Base-by-base conservation (phyloP, 176 grass and related monocot genomes). In the Elymus sibiricus region DNA sequence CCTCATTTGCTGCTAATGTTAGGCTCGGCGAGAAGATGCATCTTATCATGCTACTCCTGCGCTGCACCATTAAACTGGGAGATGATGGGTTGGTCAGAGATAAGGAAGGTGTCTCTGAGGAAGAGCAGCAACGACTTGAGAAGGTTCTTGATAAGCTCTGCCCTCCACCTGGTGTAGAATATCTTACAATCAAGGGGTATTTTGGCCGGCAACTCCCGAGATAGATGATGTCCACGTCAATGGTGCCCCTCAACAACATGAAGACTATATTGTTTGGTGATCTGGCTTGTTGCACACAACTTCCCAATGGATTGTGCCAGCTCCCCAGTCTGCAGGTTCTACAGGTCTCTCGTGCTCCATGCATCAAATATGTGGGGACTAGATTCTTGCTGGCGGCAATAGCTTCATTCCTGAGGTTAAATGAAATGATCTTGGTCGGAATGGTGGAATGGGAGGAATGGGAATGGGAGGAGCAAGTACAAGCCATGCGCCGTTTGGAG, bases 81-180 rank as follows among this genome's bases (percentile, higher is more conserved):
- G 6, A 22, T 21, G 53, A 58, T 58, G 53, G 53, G 6, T 22
- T 58, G 19, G 17, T 22, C 53, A 58, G 22, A 21, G 19, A 58
- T 6, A 58, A 22, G 16, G 53, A 58, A 58, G 7, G 19, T 58
- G 6, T 58, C 6, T 22, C 17, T 19, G 19, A 58, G 2, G 19
- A 58, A 58, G 53, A 58, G 19, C 35, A 73, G 0, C 1, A 1
- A 47, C 53, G 3, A 17, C 46, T 71, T 1, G 19, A 72, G 64
- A 13, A 73, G 13, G 35, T 85, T 1, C 39, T 85, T 9, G 26
- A 89, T 63, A 67, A 76, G 40, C n/a, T 89, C 1, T 81, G 19
- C 7, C 82, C 82, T 58, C 44, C 82, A 21, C 19, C 19, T 5
- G 5, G 2, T 14, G 1, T 89, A 19, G 67, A 81, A 35, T 0